phyloP scores from a whole-genome alignment of 2,329 filamentous ascomycete genomes.

The Didymella pinodella region DNA sequence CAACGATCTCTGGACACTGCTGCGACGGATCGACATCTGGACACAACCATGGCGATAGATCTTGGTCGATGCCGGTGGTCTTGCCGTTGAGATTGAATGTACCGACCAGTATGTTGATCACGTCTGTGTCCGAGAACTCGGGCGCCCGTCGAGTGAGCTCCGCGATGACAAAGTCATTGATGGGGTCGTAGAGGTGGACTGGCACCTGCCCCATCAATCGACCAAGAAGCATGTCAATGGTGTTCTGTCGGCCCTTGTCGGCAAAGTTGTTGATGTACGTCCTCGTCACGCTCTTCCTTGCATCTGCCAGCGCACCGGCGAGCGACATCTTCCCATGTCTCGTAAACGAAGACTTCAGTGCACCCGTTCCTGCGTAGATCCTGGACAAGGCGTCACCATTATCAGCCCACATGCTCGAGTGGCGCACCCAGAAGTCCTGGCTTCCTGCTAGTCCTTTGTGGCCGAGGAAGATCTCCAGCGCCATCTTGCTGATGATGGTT shows the following conservation, averaged over 20 bases:
- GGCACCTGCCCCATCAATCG: conserved; percentile 82
- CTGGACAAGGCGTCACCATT: conserved; percentile 93
- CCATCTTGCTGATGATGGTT: conserved; percentile 94
- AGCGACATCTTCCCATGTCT: conserved; percentile 94
- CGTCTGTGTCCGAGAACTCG: conserved; percentile 78
- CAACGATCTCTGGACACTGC: conserved; percentile 81
- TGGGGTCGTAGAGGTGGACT: conserved; percentile 89
- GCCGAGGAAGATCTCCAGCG: conserved; percentile 80
- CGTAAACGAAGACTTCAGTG: conserved; percentile 94
- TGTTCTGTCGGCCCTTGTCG: conserved; percentile 90
- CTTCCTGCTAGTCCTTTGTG: conserved; percentile 74
- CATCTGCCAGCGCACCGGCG: conserved; percentile 91
- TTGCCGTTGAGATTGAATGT: conserved; percentile 96
- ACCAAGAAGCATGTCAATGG: conserved; percentile 91
- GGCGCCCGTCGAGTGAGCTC: conserved; percentile 73
- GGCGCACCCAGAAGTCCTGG: conserved; percentile 88
- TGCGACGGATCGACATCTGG: conserved; percentile 66
- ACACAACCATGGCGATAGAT: conserved; percentile 87
- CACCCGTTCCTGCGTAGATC: conserved; percentile 96
- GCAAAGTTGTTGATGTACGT: conserved; percentile 98
- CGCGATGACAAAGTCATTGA: conserved; percentile 85
- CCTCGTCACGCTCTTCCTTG: conserved; percentile 89
- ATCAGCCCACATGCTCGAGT: conserved; percentile 95
- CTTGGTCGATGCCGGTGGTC: conserved; percentile 76
- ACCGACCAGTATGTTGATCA: conserved; percentile 82